Evolutionary conservation across 257 asterid species (phyloP).

Genomic region (Capsicum pubescens): DNA sequence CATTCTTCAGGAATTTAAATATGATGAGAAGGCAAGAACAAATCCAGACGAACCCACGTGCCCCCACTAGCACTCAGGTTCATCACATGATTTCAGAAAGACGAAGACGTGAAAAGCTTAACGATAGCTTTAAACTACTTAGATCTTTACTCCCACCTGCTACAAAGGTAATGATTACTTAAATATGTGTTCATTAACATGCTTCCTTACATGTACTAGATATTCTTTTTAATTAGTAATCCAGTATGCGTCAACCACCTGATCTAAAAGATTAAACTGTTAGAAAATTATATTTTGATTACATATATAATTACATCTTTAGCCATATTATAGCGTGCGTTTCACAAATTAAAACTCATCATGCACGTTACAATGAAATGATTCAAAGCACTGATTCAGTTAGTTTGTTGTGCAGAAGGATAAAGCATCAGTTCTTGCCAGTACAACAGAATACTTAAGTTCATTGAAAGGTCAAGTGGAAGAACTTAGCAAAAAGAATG

Average conservation of each 20-base stretch:
- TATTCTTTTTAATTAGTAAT: neutral
- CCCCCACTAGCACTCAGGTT: conserved; percentile 27
- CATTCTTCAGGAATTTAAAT: conserved; percentile 48
- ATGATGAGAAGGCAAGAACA: conserved; percentile 22
- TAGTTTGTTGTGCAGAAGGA: conserved; percentile 30
- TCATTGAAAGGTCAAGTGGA: conserved; percentile 29
- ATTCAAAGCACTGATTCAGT: too few relatives aligned
- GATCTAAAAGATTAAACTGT: neutral
- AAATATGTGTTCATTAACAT: neutral
- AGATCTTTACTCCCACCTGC: conserved; percentile 31
- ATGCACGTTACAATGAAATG: neutral
- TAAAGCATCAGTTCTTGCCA: conserved; percentile 33
- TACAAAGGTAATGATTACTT: conserved; percentile 27
- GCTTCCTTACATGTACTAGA: neutral
- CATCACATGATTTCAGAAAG: conserved; percentile 33
- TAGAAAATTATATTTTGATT: neutral
- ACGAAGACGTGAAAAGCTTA: conserved; percentile 27
- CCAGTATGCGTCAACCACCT: neutral
- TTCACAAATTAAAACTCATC: neutral
- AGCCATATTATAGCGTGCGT: neutral
- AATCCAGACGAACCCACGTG: conserved; percentile 18
- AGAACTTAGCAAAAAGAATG: conserved; percentile 24
- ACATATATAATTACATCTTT: too few relatives aligned
- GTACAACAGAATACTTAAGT: conserved; percentile 27
- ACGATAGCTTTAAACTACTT: conserved; percentile 28